Evolutionary conservation across 2,329 filamentous ascomycete genomes (phyloP), one percentile per base, ranked within the genome.

Genomic region (Pseudopyricularia javanii): DNA sequence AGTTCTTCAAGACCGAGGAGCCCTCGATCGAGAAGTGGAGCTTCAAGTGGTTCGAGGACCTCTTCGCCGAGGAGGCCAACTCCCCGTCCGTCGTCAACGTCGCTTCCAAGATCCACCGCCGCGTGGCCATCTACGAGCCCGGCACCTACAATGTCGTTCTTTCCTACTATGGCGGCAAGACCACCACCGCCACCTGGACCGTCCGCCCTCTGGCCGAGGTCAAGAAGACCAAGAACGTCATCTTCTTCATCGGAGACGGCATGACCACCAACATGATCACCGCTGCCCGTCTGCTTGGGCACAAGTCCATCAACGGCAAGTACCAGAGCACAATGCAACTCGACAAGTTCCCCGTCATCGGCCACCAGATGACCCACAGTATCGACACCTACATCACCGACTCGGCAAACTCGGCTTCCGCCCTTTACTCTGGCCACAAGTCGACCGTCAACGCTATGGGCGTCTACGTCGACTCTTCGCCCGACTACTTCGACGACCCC

Each of bases 341-440:
- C 73, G 88, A 94, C 70, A 77, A 89, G 63, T 93, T 93, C 69
- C 88, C 88, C 3, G 79, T 91, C n/a, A 64, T 91, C 11, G 88
- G 88, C 20, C 88, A 94, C 66, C 88, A 91, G 69, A 91, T 93
- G 83, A 91, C 88, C 11, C 87, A 91, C 68, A 91, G 86, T 1
- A 80, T 93, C 63, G 87, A 91, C 70, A 82, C 75, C 50, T 91
- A 87, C 74, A 91, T 93, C 64, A 93, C 88, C 35, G 88, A 93
- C 66, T 88, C 84, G 56, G 88, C 88, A 68, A 93, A 93, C 70
- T 89, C 85, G 5, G 88, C 88, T 4, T 88, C 85, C 45, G 86
- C 88, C 15, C 73, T 93, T 17, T 93, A 91, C 71, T 82, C 79
- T 24, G 88, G 88, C 33, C 88, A 93, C 73, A 93, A 93, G 75